Base-by-base conservation (phyloP, 768 basidiomycete genomes). In the Asterophora lycoperdoides region DNA sequence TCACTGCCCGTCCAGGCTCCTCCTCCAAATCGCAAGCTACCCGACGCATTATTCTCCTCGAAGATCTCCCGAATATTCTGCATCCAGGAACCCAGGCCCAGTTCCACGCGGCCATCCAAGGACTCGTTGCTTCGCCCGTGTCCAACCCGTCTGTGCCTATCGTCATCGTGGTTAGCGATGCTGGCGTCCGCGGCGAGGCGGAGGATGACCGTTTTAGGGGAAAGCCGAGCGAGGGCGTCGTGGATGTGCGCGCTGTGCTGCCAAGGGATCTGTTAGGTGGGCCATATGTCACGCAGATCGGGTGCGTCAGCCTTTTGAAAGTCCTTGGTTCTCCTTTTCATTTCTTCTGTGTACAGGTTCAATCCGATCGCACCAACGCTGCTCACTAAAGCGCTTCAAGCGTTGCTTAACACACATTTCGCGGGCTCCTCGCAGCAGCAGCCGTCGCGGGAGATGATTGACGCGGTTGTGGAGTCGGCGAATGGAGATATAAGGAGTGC, bases 401-500 rank as follows among this genome's bases (percentile, higher is more conserved):
- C 71, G 13, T 62, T 93, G 53, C 60, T 84, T 30, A 59, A 69
- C 26, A 61, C 55, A 20, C 76, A 86, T 64, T 78, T 79, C 55
- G 55, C 74, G 14, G 57, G 69, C 17, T 48, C 58, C 15, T 42
- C 54, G 8, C 59, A 64, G 3, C 60, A 63, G 10, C 65, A 67
- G 5, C 83, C 83, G 0, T 71, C 83, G 0, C 82, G 81, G 48
- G 86, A 87, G 5, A 75, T 80, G 1, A 59, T 96, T 0, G 86
- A 95, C 44, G 66, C 83, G 15, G 77, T 97, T 51, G 79, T 93
- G 4, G 81, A 84, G 43, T 80, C 87, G 1, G 77, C 89, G 3
- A 87, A 88, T 59, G 96, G 96, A 0, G 96, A 99, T 60, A 89
- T 99, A 32, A 76, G 96, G 36, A 89, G 88, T 48, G 95, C 94